These are phyloP conservation scores for Orychophragmus violaceus DNA, from an alignment of 345 rosid species.

Conservation along the genomic window DNA sequence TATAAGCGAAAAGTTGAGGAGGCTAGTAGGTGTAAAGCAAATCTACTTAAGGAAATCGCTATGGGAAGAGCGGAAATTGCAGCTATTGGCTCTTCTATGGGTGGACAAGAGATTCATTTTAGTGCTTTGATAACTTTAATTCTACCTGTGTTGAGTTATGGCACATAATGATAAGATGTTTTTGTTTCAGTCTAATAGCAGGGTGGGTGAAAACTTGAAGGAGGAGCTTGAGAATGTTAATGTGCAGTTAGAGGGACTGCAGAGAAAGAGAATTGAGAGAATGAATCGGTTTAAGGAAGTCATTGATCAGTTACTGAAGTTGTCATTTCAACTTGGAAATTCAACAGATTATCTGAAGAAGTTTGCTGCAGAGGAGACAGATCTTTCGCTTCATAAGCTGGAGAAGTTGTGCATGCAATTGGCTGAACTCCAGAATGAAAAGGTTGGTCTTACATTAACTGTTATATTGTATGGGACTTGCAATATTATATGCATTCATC, in stretches of 20 bases:
- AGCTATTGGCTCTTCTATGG: constrained; percentile 40
- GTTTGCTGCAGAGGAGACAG: too few relatives aligned
- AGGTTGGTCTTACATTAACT: too few relatives aligned
- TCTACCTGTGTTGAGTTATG: background rate
- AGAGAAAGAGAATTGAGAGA: constrained; percentile 37
- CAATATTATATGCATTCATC: too few relatives aligned
- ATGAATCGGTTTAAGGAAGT: too few relatives aligned
- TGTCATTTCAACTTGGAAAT: too few relatives aligned
- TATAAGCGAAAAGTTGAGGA: constrained; percentile 43
- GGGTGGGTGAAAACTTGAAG: constrained; percentile 38
- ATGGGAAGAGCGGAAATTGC: constrained; percentile 44
- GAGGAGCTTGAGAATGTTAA: constrained; percentile 37
- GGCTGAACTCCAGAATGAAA: too few relatives aligned
- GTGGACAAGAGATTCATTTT: constrained; percentile 37
- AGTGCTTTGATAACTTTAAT: background rate
- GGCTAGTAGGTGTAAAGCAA: constrained; percentile 39
- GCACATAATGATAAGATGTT: background rate
- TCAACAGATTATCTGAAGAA: too few relatives aligned
- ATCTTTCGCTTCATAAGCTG: too few relatives aligned
- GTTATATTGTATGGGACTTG: too few relatives aligned
- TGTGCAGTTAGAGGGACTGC: constrained; percentile 41
- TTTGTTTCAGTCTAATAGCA: constrained; percentile 23
- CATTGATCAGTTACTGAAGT: too few relatives aligned
- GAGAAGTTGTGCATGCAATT: too few relatives aligned
- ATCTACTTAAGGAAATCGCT: constrained; percentile 38